phyloP scores from a whole-genome alignment of 2,329 filamentous ascomycete species.

The Penicillium sp. region DNA sequence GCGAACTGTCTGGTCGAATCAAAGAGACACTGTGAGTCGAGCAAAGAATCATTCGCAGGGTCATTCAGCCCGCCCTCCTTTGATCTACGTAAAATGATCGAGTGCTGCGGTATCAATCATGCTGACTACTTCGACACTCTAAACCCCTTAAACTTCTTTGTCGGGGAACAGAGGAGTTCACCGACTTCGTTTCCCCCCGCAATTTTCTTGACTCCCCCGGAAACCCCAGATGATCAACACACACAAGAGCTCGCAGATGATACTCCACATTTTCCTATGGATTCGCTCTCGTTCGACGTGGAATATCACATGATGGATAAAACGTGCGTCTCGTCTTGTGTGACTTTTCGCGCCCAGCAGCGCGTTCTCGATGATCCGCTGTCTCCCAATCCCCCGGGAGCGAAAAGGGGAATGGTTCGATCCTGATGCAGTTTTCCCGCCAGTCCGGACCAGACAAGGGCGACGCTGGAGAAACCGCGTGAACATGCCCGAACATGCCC shows the following conservation, averaged over 20 bases:
- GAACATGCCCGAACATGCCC: background rate
- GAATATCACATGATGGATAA: constrained; percentile 29
- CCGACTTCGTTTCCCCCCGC: background rate
- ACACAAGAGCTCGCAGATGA: constrained; percentile 10
- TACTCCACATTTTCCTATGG: constrained; percentile 6
- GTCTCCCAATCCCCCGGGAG: constrained; percentile 13
- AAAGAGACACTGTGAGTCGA: constrained; percentile 1
- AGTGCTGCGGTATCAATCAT: too few relatives aligned
- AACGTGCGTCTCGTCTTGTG: constrained; percentile 25
- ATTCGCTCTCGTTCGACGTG: constrained; percentile 5
- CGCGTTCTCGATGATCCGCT: constrained; percentile 10
- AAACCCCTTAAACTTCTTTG: too few relatives aligned
- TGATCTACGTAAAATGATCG: too few relatives aligned
- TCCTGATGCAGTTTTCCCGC: constrained; percentile 4
- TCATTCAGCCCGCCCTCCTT: too few relatives aligned
- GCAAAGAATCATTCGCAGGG: too few relatives aligned
- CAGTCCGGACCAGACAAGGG: constrained; percentile 8
- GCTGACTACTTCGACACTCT: too few relatives aligned
- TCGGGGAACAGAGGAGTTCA: background rate
- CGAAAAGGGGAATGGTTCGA: background rate
- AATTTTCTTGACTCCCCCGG: background rate
- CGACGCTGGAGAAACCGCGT: background rate
- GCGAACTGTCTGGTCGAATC: constrained; percentile 13
- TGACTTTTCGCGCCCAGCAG: constrained; percentile 10
- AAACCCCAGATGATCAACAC: constrained; percentile 14